Evolutionary conservation across 2,329 filamentous ascomycete genomes (phyloP).

Genomic region (Pezicula neosporulosa): DNA sequence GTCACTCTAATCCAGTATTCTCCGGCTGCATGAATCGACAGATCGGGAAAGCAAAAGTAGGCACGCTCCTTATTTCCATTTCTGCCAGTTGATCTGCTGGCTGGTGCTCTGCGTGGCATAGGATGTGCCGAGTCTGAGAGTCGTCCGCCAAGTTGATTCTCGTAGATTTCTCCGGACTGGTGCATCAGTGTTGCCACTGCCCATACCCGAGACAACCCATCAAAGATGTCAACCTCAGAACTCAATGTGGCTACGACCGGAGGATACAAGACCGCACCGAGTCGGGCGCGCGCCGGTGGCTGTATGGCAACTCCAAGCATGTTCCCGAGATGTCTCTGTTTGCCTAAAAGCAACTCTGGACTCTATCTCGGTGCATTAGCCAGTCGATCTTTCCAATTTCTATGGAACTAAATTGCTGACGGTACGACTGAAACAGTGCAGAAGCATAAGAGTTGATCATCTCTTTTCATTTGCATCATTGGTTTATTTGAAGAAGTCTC

Average conservation of each 20-base stretch:
- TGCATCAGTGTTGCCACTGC: slow-evolving; percentile 24
- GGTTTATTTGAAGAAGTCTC: too few species aligned
- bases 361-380: too few species aligned
- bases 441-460: too few species aligned
- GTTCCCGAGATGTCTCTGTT: slow-evolving; percentile 3
- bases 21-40: slow-evolving; percentile 23
- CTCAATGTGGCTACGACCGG: slow-evolving; percentile 22
- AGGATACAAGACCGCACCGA: slow-evolving; percentile 21
- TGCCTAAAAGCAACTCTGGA: slow-evolving; percentile 6
- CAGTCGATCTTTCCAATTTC: too few species aligned
- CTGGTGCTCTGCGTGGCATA: slow-evolving; percentile 11
- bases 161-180: slow-evolving; percentile 20
- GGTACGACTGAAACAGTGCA: too few species aligned
- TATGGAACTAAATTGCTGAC: too few species aligned
- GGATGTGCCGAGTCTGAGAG: slow-evolving; percentile 26
- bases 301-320: slow-evolving; percentile 24
- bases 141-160: slow-evolving; percentile 21
- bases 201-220: slow-evolving; percentile 22
- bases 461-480: too few species aligned
- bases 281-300: slow-evolving; percentile 18
- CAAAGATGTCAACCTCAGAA: slow-evolving; percentile 20
- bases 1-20: slow-evolving; percentile 23
- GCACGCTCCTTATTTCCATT: slow-evolving; percentile 15
- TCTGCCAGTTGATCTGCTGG: slow-evolving; percentile 5
- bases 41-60: slow-evolving; percentile 27